phyloP scores from a whole-genome alignment of 331 rosid species.

The Rhamnella rubrinervis region DNA sequence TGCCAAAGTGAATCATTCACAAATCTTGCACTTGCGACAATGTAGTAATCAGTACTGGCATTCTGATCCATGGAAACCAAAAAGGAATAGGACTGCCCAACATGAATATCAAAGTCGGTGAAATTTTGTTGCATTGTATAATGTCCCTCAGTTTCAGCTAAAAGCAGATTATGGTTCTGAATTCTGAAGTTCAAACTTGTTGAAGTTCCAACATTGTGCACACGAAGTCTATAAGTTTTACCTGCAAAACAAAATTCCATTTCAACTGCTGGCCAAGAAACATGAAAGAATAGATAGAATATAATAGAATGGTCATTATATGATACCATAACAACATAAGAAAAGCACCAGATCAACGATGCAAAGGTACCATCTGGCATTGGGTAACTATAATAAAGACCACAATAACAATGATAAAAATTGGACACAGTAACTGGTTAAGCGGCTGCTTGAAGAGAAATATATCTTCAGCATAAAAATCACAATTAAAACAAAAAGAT shows the following conservation, averaged over 20 bases:
- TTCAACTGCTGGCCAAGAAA: slow-evolving; percentile 1
- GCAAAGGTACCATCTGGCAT: no score
- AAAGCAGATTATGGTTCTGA: slow-evolving; percentile 68
- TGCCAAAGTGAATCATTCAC: slow-evolving; percentile 86
- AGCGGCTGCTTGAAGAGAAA: no score
- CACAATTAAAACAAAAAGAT: background rate
- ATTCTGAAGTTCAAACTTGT: slow-evolving; percentile 87
- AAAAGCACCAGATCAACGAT: no score
- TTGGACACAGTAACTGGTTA: no score
- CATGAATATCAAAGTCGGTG: slow-evolving; percentile 74
- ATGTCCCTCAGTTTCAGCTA: slow-evolving; percentile 81
- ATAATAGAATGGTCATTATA: no score
- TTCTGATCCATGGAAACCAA: slow-evolving; percentile 80
- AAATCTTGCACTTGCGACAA: slow-evolving; percentile 91
- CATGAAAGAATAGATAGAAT: background rate
- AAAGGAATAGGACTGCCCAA: slow-evolving; percentile 91
- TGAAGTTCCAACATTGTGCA: slow-evolving; percentile 85
- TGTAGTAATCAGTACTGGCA: slow-evolving; percentile 87
- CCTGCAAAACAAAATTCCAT: slow-evolving; percentile 51
- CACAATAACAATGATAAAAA: no score
- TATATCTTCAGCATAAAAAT: no score
- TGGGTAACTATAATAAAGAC: no score
- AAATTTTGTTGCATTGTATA: slow-evolving; percentile 69
- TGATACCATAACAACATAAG: no score
- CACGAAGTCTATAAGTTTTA: slow-evolving; percentile 73